Evolutionary conservation across 176 grass and related monocot species (phyloP).

Genomic region (Oryza glumipatula): DNA sequence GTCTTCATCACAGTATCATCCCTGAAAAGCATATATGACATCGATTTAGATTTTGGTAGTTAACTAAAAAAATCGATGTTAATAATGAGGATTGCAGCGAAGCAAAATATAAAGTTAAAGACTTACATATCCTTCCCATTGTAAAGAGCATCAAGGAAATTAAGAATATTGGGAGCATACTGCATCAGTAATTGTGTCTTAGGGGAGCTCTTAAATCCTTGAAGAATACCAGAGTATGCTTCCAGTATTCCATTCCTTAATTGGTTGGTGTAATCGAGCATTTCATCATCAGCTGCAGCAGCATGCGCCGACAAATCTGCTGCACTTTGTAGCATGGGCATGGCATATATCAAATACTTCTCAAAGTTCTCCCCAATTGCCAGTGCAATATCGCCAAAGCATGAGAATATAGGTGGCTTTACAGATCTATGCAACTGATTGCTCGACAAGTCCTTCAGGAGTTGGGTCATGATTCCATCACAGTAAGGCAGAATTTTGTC

Average conservation of each 20-base stretch:
- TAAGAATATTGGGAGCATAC: constrained; percentile 70
- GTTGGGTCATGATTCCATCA: constrained; percentile 88
- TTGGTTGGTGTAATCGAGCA: constrained; percentile 85
- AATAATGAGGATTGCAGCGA: constrained; percentile 4
- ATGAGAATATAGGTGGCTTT: constrained; percentile 85
- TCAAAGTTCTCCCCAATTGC: constrained; percentile 90
- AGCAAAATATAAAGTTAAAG: constrained; percentile 5
- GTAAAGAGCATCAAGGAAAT: constrained; percentile 78
- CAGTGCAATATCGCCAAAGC: constrained; percentile 86
- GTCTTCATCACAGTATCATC: constrained; percentile 95
- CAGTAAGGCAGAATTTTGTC: constrained; percentile 86
- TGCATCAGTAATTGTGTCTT: constrained; percentile 75
- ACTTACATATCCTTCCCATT: constrained; percentile 83
- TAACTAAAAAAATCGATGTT: not conserved
- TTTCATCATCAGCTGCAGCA: constrained; percentile 70
- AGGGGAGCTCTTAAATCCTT: constrained; percentile 83
- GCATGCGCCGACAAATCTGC: constrained; percentile 72
- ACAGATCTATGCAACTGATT: constrained; percentile 82
- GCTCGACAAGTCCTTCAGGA: constrained; percentile 77
- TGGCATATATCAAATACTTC: constrained; percentile 89
- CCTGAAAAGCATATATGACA: constrained; percentile 43
- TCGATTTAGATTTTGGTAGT: not conserved
- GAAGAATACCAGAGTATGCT: constrained; percentile 93
- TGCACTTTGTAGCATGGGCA: constrained; percentile 92
- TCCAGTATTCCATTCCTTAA: constrained; percentile 85